Percentiles rank a stretch among this genome's conserved stretches.
phyloP scores from a whole-genome alignment of 106 monocot species.

The Acorus gramineus region DNA sequence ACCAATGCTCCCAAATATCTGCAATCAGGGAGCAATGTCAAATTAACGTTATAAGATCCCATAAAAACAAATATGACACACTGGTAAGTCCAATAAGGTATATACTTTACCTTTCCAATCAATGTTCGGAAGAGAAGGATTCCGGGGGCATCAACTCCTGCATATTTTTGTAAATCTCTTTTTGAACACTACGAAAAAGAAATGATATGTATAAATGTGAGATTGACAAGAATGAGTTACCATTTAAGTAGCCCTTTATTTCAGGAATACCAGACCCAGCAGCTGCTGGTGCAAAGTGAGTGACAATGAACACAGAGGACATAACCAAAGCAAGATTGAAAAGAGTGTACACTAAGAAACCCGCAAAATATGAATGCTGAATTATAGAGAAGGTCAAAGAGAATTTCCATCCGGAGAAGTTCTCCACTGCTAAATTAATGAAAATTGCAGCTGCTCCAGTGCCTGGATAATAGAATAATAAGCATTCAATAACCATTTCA shows the following conservation, averaged over 20 bases:
- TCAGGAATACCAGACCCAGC: conserved; percentile 99
- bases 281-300: conserved; percentile 96
- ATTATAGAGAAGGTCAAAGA: conserved; percentile 80
- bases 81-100: too few species aligned
- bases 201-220: neutral
- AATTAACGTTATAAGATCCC: neutral
- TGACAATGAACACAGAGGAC: conserved; percentile 81
- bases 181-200: neutral
- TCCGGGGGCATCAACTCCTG: conserved; percentile 96
- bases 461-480: conserved; percentile 36
- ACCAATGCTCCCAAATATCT: conserved; percentile 99
- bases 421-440: conserved; percentile 97
- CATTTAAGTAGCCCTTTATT: conserved; percentile 98
- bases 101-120: conserved; percentile 63
- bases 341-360: conserved; percentile 71
- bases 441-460: conserved; percentile 92
- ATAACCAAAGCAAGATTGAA: conserved; percentile 84
- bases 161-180: conserved; percentile 9
- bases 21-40: conserved; percentile 2
- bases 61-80: too few species aligned
- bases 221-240: conserved; percentile 16
- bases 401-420: conserved; percentile 99
- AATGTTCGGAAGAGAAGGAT: conserved; percentile 95
- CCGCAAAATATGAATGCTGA: conserved; percentile 85
- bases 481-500: too few species aligned